phyloP scores from a whole-genome alignment of 1,284 basidiomycete genomes.

The Heterobasidion occidentale region DNA sequence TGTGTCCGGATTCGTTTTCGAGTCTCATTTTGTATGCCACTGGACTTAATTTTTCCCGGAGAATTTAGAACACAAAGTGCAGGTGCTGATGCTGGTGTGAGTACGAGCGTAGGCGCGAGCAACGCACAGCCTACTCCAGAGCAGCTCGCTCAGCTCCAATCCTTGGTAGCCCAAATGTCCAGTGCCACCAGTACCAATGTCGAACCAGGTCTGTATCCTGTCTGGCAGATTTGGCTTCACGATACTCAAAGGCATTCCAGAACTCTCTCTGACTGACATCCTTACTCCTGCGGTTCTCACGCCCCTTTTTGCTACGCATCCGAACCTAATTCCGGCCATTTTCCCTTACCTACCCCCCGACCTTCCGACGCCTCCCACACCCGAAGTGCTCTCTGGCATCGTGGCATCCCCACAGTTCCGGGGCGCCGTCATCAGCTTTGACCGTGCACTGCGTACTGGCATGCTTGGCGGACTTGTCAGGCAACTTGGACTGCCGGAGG shows the following conservation, averaged over 20 bases:
- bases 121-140: conserved; percentile 36
- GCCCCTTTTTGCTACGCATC: conserved; percentile 60
- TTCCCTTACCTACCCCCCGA: conserved; percentile 75
- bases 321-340: conserved; percentile 55
- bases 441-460: conserved; percentile 72
- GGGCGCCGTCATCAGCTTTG: conserved; percentile 56
- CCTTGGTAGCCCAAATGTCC: conserved; percentile 23
- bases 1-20: conserved; percentile 11
- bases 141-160: conserved; percentile 45
- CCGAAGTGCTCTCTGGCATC: conserved; percentile 51
- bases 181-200: conserved; percentile 6
- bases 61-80: not conserved
- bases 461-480: conserved; percentile 62
- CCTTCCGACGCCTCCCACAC: conserved; percentile 54
- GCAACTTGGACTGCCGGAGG: conserved; percentile 69
- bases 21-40: not conserved
- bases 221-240: not conserved
- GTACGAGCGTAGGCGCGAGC: conserved; percentile 8
- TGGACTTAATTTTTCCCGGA: not conserved
- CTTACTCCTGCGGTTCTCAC: conserved; percentile 63
- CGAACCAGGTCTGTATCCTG: conserved; percentile 9
- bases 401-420: conserved; percentile 54
- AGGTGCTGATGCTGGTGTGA: not conserved
- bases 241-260: conserved; percentile 21
- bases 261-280: conserved; percentile 62